Evolutionary conservation across 208 protist genomes (phyloP), one percentile per base, ranked within the genome.

Genomic region (Crithidia fasciculata): DNA sequence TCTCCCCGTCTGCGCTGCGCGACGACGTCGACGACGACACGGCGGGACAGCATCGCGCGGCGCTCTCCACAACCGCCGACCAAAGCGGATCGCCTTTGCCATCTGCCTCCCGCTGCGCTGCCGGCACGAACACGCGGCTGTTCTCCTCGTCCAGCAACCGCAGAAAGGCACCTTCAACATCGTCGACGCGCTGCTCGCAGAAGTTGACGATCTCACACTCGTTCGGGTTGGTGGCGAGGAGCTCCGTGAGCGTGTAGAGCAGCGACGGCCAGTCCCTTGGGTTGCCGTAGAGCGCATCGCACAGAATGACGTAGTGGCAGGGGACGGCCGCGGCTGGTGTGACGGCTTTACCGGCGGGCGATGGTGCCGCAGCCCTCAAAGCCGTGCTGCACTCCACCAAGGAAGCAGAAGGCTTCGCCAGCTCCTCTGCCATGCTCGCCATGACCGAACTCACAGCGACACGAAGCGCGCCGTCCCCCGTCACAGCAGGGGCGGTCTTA

Each of bases 241-340:
- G 76, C 74, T 95, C 87, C 2, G 81, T 82, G n/a, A 97, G 83
- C 2, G 90, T 95, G 76, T 91, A 95, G 47, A 97, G 74, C 71
- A 97, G 72, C 18, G 78, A 67, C 6, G 85, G 90, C 91, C 93
- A 97, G 70, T 94, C 87, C 60, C 83, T 85, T 36, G 89, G 87
- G 74, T 97, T 97, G 44, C 93, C 93, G 78, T 97, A 97, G 36
- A 97, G 84, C 3, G 93, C 93, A 72, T 97, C 93, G 44, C 93
- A 97, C 58, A 97, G 54, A 5, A 97, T 72, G 6, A 94, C 85
- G 71, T 88, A 84, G 62, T 80, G 74, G 44, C 69, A 74, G 37
- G 67, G 74, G n/a, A 15, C 52, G 7, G 43, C 13, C 1, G 44
- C 19, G 10, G 61, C 62, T 16, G 18, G 45, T 28, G 40, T 37